Evolutionary conservation across 2,329 filamentous ascomycete species (phyloP).

Genomic region (Cercospora zeina): DNA sequence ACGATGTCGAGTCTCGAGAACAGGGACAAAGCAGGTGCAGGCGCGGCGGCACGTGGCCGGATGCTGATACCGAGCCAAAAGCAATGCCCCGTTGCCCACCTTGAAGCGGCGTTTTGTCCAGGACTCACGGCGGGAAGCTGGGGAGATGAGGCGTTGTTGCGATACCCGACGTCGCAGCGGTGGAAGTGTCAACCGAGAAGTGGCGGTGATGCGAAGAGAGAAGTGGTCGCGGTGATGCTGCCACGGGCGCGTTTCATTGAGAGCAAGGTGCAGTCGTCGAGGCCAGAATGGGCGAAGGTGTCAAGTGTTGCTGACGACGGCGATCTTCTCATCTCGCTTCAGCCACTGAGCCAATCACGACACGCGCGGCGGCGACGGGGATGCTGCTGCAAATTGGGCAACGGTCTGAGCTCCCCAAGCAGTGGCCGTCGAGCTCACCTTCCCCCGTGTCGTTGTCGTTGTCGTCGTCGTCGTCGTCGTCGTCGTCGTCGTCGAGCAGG

Average conservation of each 20-base stretch:
- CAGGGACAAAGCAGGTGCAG: background rate
- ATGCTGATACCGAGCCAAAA: slow-evolving; percentile 6
- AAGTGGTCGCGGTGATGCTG: background rate
- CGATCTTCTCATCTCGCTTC: slow-evolving; percentile 5
- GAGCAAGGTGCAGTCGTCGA: background rate
- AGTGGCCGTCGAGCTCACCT: slow-evolving; percentile 3
- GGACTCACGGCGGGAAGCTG: slow-evolving; percentile 1
- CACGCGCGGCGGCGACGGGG: slow-evolving; percentile 2
- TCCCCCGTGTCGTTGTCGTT: slow-evolving; percentile 2
- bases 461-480: background rate
- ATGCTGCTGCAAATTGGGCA: slow-evolving; percentile 12
- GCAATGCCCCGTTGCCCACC: background rate
- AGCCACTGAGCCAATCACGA: slow-evolving; percentile 5
- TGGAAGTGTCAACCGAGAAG: background rate
- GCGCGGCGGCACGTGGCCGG: background rate
- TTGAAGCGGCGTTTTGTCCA: background rate
- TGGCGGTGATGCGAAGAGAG: background rate
- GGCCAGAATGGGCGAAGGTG: slow-evolving; percentile 1
- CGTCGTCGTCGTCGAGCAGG: too few relatives aligned
- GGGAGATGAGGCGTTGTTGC: background rate
- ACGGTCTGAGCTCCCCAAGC: background rate
- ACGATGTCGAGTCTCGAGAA: background rate
- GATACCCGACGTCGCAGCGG: background rate
- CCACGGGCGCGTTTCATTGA: background rate
- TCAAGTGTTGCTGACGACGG: background rate